Evolutionary conservation across 2,329 filamentous ascomycete species (phyloP), one percentile per base, ranked within the genome.

Genomic region (Nemania abortiva): DNA sequence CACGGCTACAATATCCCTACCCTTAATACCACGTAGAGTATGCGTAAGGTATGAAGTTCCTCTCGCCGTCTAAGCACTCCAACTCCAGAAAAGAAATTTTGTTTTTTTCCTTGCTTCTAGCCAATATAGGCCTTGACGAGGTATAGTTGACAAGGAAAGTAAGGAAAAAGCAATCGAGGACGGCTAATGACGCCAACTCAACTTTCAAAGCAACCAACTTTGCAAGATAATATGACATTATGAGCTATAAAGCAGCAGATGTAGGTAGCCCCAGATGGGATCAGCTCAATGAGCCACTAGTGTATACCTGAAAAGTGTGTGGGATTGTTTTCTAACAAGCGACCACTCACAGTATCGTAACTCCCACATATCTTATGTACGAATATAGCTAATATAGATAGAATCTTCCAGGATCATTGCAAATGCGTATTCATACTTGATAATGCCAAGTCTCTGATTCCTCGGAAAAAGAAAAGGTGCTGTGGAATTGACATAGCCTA

Each of bases 221-320:
- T 7, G 1, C 31, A 4, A 10, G 11, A 29, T 34, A 50, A n/a
- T 18, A 47, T 54, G 22, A 7, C 34, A 47, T 34, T 47, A 6
- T 24, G 29, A 27, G 27, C 6, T 50, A n/a, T 42, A 29, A 9
- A 20, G 11, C 15, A 37, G 4, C n/a, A 39, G 42, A 15, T n/a
- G 39, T 6, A 1, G 22, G 27, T 39, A 54, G 60, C n/a, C 18
- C 15, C 15, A 4, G n/a, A 15, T 34, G 34, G 29, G 15, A 50
- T 42, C 52, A 56, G 61, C 60, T 49, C n/a, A 22, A 20, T 50
- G 18, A 29, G 45, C 61, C 5, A 9, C 5, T 22, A 22, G 34
- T 2, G 24, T 4, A 2, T 56, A 13, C 9, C 9, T 34, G 1
- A 37, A 2, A n/a, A 54, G 18, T 4, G 3, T 20, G 15, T 6